Evolutionary conservation across 2,329 filamentous ascomycete species (phyloP), one percentile per base, ranked within the genome.

Genomic region (Pseudogymnoascus sp.): DNA sequence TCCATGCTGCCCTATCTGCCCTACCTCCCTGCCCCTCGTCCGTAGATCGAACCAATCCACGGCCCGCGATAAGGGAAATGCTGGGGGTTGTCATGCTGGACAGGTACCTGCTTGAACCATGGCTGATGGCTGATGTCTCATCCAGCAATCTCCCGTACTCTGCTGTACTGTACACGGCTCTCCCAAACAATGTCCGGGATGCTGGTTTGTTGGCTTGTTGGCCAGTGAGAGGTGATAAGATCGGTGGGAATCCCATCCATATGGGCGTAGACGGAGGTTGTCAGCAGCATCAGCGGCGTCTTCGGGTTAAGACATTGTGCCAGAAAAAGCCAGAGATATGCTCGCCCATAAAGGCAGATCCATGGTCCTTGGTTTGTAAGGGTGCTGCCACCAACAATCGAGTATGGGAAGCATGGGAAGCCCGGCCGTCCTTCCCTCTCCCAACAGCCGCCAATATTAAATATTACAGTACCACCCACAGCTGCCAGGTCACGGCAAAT

Each of bases 81-180:
- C 51, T 19, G 28, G 51, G 51, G 51, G n/a, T 57, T 57, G 28
- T 31, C 51, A 34, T 34, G 51, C 10, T 34, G 51, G n/a, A 54
- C 51, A 57, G 28, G 51, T 57, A 57, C 51, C 51, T 57, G 51
- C 51, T 57, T 57, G n/a, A 57, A 57, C 51, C 6, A 57, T 57
- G 51, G 51, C 51, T 57, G 51, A 31, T 51, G 23, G 3, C 14
- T 28, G 19, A 48, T 57, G 48, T 57, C 48, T 57, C 48, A 57
- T 23, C 48, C 25, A 34, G 8, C 48, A 57, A 57, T 57, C 48
- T 57, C 48, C 48, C 48, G n/a, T 54, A 54, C 25, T 54, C 48
- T 34, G 4, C 48, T 28, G 48, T 57, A 13, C 48, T 54, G 25
- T 31, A 31, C 48, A 28, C n/a, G n/a, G n/a, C n/a, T n/a, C 28